These are phyloP conservation scores for Tuber indicum DNA, from an alignment of 495 filamentous ascomycete species.

Conservation along the genomic window DNA sequence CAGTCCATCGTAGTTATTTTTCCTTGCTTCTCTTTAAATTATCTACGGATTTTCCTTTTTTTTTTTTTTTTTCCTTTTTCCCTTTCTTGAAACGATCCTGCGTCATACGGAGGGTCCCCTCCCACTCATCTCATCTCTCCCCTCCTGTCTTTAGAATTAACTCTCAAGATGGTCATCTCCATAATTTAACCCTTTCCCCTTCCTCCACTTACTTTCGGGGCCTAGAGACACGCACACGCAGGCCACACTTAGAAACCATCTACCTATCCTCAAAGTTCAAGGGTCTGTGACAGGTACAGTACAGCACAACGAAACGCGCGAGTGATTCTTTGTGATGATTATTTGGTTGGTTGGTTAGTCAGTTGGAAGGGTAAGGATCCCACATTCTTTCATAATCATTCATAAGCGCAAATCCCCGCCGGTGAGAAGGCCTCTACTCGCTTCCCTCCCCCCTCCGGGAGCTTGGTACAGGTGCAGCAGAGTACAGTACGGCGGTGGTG, in stretches of 20 bases:
- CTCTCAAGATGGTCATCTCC: not conserved
- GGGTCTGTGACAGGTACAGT: too few relatives aligned
- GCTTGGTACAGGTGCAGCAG: too few relatives aligned
- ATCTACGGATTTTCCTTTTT: not conserved
- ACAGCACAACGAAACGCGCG: not conserved
- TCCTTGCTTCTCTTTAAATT: not conserved
- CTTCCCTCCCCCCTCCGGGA: not conserved
- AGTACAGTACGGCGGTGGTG: too few relatives aligned
- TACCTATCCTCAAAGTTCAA: not conserved
- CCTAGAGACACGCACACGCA: not conserved
- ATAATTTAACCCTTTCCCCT: not conserved
- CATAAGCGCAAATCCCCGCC: not conserved
- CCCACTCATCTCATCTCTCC: not conserved
- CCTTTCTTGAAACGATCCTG: not conserved
- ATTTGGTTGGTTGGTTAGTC: not conserved
- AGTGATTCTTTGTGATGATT: not conserved
- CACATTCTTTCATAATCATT: not conserved
- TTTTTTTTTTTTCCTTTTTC: not conserved
- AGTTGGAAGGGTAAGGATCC: not conserved
- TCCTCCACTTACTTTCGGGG: not conserved
- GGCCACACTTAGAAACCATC: not conserved
- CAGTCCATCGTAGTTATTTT: not conserved
- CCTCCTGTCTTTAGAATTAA: not conserved
- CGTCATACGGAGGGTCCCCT: not conserved
- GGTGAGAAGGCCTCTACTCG: not conserved